These are phyloP conservation scores for Coniferiporia weirii DNA, from an alignment of 1,284 basidiomycete genomes.

Conservation along the genomic window DNA sequence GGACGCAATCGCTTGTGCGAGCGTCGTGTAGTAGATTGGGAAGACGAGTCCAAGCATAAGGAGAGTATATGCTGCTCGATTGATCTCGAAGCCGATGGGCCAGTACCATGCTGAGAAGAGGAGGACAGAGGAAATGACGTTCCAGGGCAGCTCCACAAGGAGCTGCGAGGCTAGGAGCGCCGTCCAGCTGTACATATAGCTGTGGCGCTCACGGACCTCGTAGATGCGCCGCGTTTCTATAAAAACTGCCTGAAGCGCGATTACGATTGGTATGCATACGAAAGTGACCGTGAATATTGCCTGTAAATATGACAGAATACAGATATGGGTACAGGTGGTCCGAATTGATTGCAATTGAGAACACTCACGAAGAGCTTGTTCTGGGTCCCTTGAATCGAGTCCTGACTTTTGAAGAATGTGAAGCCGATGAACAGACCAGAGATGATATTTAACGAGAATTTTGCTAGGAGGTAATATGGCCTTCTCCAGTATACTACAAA, in stretches of 20 bases:
- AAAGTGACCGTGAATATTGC: slow-evolving; percentile 47
- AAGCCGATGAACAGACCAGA: slow-evolving; percentile 63
- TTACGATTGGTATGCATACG: slow-evolving; percentile 39
- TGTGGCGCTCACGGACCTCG: slow-evolving; percentile 61
- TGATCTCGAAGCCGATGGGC: slow-evolving; percentile 55
- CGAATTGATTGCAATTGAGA: background rate
- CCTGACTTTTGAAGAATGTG: slow-evolving; percentile 65
- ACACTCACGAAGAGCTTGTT: slow-evolving; percentile 69
- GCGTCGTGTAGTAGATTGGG: slow-evolving; percentile 54
- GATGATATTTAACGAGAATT: slow-evolving; percentile 54
- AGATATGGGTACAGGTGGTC: slow-evolving; percentile 21
- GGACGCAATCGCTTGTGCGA: slow-evolving; percentile 60
- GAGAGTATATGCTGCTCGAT: slow-evolving; percentile 54
- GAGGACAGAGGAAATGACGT: slow-evolving; percentile 51
- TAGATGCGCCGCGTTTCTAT: slow-evolving; percentile 52
- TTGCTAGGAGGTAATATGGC: slow-evolving; percentile 74
- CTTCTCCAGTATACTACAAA: slow-evolving; percentile 54
- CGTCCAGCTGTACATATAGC: slow-evolving; percentile 81
- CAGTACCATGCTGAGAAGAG: slow-evolving; percentile 70
- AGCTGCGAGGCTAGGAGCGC: slow-evolving; percentile 63
- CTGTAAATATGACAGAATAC: slow-evolving; percentile 23
- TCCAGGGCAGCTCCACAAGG: slow-evolving; percentile 62
- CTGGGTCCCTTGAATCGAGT: slow-evolving; percentile 68
- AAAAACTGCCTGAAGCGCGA: slow-evolving; percentile 52
- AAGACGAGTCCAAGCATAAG: slow-evolving; percentile 48